These are phyloP conservation scores for Fusarium udum DNA, from an alignment of 2,329 filamentous ascomycete genomes.

Conservation along the genomic window DNA sequence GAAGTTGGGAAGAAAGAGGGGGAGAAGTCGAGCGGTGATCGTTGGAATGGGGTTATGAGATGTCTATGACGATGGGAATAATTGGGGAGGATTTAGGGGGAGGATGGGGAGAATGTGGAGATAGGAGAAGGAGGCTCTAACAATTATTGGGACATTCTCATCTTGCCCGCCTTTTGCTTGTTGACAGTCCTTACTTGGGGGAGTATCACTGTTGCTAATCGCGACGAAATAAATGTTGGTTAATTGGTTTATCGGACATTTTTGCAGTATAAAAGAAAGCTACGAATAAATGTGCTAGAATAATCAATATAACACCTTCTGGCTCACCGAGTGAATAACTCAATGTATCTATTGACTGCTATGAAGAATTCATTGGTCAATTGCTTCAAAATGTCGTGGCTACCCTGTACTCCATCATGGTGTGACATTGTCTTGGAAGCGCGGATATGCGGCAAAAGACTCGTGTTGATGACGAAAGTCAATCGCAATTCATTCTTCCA, in stretches of 20 bases:
- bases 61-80: not conserved
- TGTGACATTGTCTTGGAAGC: not conserved
- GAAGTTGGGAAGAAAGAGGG: not conserved
- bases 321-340: not conserved
- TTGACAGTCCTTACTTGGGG: not conserved
- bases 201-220: too few species aligned
- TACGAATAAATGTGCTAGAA: rapidly evolving
- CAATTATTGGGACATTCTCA: not conserved
- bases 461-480: not conserved
- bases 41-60: not conserved
- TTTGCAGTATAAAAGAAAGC: rapidly evolving
- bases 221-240: rapidly evolving
- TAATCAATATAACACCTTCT: not conserved
- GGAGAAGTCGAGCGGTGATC: not conserved
- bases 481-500: not conserved
- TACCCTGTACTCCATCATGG: not conserved
- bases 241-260: not conserved
- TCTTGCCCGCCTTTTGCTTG: rapidly evolving
- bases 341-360: too few species aligned
- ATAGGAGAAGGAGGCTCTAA: not conserved
- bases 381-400: not conserved
- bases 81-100: not conserved
- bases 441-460: not conserved
- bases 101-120: not conserved
- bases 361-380: too few species aligned